Percentiles rank a stretch among this genome's conserved stretches.
Conservation (phyloP, 768 basidiomycete species). For the Lactifluus echinatus region DNA sequence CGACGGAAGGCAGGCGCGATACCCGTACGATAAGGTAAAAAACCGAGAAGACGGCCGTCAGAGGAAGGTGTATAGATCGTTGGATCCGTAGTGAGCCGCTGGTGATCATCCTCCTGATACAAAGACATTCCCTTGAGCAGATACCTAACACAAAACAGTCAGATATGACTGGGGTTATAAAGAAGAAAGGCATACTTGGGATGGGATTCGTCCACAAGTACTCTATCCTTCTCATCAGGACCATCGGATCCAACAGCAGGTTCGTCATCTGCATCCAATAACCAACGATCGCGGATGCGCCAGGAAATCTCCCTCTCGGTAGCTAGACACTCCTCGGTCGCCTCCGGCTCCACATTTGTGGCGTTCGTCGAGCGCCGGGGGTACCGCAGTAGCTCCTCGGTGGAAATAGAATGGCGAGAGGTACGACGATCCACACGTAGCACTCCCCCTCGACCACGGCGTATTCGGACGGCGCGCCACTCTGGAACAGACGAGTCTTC, state of each 20-base stretch:
- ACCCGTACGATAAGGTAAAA: slow-evolving; percentile 16
- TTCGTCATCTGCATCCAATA: slow-evolving; percentile 56
- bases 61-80: slow-evolving; percentile 13
- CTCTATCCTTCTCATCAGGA: slow-evolving; percentile 57
- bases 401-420: slow-evolving; percentile 16
- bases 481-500: slow-evolving; percentile 27
- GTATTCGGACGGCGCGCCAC: slow-evolving; percentile 53
- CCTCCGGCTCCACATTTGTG: slow-evolving; percentile 19
- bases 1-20: slow-evolving; percentile 16
- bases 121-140: slow-evolving; percentile 28
- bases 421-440: slow-evolving; percentile 62
- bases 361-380: slow-evolving; percentile 18
- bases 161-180: background rate
- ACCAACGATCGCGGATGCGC: slow-evolving; percentile 52
- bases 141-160: slow-evolving; percentile 32
- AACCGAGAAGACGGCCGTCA: slow-evolving; percentile 14
- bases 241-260: slow-evolving; percentile 49
- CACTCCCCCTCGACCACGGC: slow-evolving; percentile 78
- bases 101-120: slow-evolving; percentile 19
- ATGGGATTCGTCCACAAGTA: slow-evolving; percentile 65
- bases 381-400: slow-evolving; percentile 10
- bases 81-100: slow-evolving; percentile 18
- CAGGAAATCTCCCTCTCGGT: slow-evolving; percentile 34
- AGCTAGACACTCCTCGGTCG: slow-evolving; percentile 23
- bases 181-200: slow-evolving; percentile 32